These are phyloP conservation scores for Venturia effusa DNA, from an alignment of 2,329 filamentous ascomycete genomes.

Conservation along the genomic window DNA sequence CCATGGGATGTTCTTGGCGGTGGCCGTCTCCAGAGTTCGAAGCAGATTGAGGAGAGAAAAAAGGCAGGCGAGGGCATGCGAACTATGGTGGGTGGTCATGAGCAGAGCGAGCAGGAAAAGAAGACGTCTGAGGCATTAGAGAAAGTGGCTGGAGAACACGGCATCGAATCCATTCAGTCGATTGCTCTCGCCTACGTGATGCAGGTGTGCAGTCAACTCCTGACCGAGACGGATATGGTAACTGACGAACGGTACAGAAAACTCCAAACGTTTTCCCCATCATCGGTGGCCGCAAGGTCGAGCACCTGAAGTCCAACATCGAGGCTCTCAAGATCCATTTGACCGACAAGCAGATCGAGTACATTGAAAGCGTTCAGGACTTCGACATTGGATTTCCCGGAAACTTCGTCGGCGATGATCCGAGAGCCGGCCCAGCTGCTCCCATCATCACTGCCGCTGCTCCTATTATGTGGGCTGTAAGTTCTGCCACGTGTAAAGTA, in stretches of 20 bases:
- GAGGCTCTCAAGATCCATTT: conserved; percentile 51
- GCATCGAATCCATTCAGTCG: conserved; percentile 39
- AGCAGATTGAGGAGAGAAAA: conserved; percentile 31
- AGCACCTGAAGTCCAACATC: conserved; percentile 58
- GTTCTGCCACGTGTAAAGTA: background rate
- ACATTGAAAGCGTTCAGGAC: conserved; percentile 47
- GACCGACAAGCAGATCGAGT: conserved; percentile 47
- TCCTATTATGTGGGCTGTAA: background rate
- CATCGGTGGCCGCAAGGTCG: conserved; percentile 54
- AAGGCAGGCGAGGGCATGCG: conserved; percentile 28
- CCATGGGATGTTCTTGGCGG: conserved; percentile 18
- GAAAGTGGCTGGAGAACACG: conserved; percentile 45
- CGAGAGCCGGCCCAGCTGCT: background rate
- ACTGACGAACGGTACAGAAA: conserved; percentile 36
- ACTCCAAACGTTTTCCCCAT: conserved; percentile 60
- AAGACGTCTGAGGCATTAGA: conserved; percentile 46
- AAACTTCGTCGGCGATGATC: conserved; percentile 37
- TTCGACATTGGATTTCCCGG: conserved; percentile 57
- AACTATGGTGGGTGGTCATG: conserved; percentile 12
- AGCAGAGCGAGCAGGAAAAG: conserved; percentile 34
- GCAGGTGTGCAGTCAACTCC: conserved; percentile 14
- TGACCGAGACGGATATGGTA: background rate
- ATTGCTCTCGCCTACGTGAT: conserved; percentile 54
- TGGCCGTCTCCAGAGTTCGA: conserved; percentile 22
- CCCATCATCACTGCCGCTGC: background rate